phyloP scores from a whole-genome alignment of 2,329 filamentous ascomycete genomes.

The Alternaria gaisen region DNA sequence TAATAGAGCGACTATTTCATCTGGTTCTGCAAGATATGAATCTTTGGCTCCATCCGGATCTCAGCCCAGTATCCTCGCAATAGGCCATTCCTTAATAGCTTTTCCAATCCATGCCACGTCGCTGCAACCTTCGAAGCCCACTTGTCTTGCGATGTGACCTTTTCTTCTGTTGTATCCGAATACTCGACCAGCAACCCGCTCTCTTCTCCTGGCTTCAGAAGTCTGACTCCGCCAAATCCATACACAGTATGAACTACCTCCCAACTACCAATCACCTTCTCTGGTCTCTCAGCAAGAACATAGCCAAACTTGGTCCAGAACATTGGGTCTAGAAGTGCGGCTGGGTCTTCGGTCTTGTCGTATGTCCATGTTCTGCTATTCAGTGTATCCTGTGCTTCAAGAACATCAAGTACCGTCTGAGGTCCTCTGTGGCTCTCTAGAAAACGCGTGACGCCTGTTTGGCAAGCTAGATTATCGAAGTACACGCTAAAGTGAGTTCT shows the following conservation, averaged over 20 bases:
- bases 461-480: slow-evolving; percentile 69
- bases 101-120: slow-evolving; percentile 44
- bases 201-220: slow-evolving; percentile 57
- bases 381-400: slow-evolving; percentile 30
- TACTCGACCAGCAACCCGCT: slow-evolving; percentile 28
- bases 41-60: slow-evolving; percentile 62
- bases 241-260: slow-evolving; percentile 59
- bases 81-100: slow-evolving; percentile 45
- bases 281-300: slow-evolving; percentile 62
- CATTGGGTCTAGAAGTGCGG: slow-evolving; percentile 55
- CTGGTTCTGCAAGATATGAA: slow-evolving; percentile 59
- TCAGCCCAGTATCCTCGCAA: slow-evolving; percentile 65
- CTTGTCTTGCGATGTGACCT: slow-evolving; percentile 20
- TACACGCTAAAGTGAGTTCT: slow-evolving; percentile 54
- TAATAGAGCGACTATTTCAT: slow-evolving; percentile 11
- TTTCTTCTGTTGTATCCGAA: slow-evolving; percentile 22
- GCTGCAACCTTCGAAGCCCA: slow-evolving; percentile 30
- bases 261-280: slow-evolving; percentile 62
- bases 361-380: slow-evolving; percentile 59
- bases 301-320: slow-evolving; percentile 71
- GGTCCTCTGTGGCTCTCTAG: slow-evolving; percentile 51
- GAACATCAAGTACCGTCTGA: slow-evolving; percentile 38
- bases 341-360: slow-evolving; percentile 67
- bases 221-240: slow-evolving; percentile 60
- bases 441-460: slow-evolving; percentile 70